Evolutionary conservation across 2,329 filamentous ascomycete species (phyloP).

Genomic region (Alternaria postmessia): DNA sequence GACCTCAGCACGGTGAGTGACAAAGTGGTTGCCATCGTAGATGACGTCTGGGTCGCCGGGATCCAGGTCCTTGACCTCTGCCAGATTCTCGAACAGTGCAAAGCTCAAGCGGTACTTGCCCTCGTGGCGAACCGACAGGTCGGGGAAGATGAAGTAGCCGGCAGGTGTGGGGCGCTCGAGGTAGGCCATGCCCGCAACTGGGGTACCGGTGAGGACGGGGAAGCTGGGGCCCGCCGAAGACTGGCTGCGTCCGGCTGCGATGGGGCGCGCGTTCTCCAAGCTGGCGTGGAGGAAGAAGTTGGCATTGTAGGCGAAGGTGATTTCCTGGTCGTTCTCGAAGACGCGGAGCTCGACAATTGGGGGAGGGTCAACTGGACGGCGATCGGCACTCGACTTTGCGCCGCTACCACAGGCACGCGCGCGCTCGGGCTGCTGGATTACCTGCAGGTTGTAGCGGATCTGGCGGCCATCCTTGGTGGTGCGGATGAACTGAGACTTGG

Average conservation of each 20-base stretch:
- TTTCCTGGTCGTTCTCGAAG: constrained; percentile 72
- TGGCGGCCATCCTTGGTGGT: constrained; percentile 77
- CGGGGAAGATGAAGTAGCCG: constrained; percentile 97
- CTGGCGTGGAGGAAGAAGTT: constrained; percentile 97
- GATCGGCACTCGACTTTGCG: constrained; percentile 82
- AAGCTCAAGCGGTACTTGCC: constrained; percentile 92
- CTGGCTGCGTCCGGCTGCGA: constrained; percentile 80
- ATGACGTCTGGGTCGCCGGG: constrained; percentile 56
- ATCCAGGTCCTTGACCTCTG: constrained; percentile 82
- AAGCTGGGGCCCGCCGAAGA: constrained; percentile 68
- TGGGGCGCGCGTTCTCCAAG: constrained; percentile 82
- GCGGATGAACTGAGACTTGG: constrained; percentile 60
- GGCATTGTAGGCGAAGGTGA: constrained; percentile 90
- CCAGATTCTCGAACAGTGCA: constrained; percentile 91
- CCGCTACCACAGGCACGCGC: constrained; percentile 95
- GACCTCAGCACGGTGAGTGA: constrained; percentile 88
- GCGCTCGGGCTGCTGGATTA: constrained; percentile 93
- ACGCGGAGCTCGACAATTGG: constrained; percentile 92
- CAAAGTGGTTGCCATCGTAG: constrained; percentile 60
- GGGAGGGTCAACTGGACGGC: constrained; percentile 90
- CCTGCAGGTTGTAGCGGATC: constrained; percentile 81
- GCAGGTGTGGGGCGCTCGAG: constrained; percentile 81
- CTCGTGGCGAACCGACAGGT: constrained; percentile 94
- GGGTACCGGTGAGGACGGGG: constrained; percentile 90
- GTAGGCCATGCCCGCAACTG: constrained; percentile 95